Percentiles rank a stretch among this genome's conserved stretches.
Conservation (phyloP, 345 rosid species). For the Ceriops zippeliana region DNA sequence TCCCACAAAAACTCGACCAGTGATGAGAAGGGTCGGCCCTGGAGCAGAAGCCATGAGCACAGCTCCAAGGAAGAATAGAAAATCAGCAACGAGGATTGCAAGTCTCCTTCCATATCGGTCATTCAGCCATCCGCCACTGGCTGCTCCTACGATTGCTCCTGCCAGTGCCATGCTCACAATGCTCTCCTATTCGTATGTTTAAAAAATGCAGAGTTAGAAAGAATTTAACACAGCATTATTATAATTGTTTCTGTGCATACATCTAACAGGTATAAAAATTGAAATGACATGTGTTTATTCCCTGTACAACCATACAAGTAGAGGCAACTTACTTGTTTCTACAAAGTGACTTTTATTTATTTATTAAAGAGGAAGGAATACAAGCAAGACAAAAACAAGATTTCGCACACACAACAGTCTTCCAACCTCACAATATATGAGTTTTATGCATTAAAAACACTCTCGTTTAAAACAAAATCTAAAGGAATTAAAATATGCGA, state of each 20-base stretch:
- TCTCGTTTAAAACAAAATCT: too few species aligned
- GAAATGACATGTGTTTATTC: too few species aligned
- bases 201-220: not conserved
- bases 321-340: too few species aligned
- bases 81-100: conserved; percentile 59
- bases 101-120: conserved; percentile 63
- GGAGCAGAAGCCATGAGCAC: conserved; percentile 74
- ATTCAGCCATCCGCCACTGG: conserved; percentile 77
- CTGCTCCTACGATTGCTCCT: conserved; percentile 85
- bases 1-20: conserved; percentile 78
- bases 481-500: too few species aligned
- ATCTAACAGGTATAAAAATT: not conserved
- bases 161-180: conserved; percentile 94
- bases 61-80: conserved; percentile 70
- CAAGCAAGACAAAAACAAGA: too few species aligned
- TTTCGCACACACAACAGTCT: too few species aligned
- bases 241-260: not conserved
- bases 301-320: too few species aligned
- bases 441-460: too few species aligned
- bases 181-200: conserved; percentile 48
- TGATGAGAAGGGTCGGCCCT: conserved; percentile 50
- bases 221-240: too few species aligned
- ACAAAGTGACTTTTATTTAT: too few species aligned
- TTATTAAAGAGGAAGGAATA: too few species aligned
- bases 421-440: too few species aligned